Percentiles rank a stretch among this genome's conserved stretches.
Evolutionary conservation across 495 filamentous ascomycete genomes (phyloP).

Genomic region (Hypoxylon cercidicola): DNA sequence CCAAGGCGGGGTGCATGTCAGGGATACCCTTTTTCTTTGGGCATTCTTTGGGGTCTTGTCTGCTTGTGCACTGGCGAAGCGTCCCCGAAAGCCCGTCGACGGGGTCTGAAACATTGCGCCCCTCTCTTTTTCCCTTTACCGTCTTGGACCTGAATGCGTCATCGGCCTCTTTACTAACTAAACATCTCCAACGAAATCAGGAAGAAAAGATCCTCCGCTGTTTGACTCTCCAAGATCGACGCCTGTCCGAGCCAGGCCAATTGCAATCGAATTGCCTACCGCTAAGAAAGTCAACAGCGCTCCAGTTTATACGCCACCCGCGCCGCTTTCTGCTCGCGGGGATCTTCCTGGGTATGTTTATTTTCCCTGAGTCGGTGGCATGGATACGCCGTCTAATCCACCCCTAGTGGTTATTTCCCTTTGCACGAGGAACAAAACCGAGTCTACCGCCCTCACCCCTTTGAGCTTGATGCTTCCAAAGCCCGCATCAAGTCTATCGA

Average conservation of each 20-base stretch:
- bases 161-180: slow-evolving; percentile 33
- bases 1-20: slow-evolving; percentile 35
- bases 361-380: slow-evolving; percentile 32
- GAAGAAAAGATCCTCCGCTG: slow-evolving; percentile 35
- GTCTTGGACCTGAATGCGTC: slow-evolving; percentile 30
- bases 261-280: slow-evolving; percentile 57
- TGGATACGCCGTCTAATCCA: slow-evolving; percentile 7
- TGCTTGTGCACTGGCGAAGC: slow-evolving; percentile 16
- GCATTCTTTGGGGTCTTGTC: background rate
- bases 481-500: slow-evolving; percentile 48
- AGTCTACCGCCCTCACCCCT: slow-evolving; percentile 54
- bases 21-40: slow-evolving; percentile 15
- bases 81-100: background rate
- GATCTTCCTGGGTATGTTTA: slow-evolving; percentile 63
- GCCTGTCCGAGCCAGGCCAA: slow-evolving; percentile 51
- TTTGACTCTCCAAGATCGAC: slow-evolving; percentile 39
- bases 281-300: slow-evolving; percentile 45
- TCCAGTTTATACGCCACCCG: slow-evolving; percentile 51
- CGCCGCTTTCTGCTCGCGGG: slow-evolving; percentile 60
- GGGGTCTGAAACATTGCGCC: slow-evolving; percentile 24
- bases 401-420: slow-evolving; percentile 61
- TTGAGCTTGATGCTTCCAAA: slow-evolving; percentile 50
- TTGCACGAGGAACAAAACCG: slow-evolving; percentile 57
- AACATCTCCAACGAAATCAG: slow-evolving; percentile 41
- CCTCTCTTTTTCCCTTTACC: slow-evolving; percentile 11